Base-by-base conservation (phyloP, 2,329 filamentous ascomycete species). In the Truncatella angustata region DNA sequence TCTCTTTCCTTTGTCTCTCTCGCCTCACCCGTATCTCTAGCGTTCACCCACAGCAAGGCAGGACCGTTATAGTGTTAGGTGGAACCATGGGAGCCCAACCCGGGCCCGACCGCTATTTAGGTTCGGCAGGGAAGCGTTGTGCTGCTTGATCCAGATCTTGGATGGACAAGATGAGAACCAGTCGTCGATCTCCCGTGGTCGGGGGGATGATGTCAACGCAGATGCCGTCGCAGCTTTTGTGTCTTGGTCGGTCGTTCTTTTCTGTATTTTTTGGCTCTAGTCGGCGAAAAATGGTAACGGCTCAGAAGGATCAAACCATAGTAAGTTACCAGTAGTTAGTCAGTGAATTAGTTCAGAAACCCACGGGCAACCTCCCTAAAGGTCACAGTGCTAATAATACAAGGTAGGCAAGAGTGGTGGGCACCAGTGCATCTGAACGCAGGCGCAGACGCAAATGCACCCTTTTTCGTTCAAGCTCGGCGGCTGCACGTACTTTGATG, bases 11-110 rank as follows among this genome's bases (percentile, higher is more conserved):
- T n/a, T n/a, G n/a, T n/a, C n/a, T n/a, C n/a, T n/a, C n/a, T n/a
- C n/a, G n/a, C n/a, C n/a, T n/a, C n/a, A n/a, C n/a, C n/a, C n/a
- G n/a, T n/a, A n/a, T 21, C 40, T 30, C 21, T 24, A 44, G 40
- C 28, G n/a, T n/a, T 21, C 40, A 44, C 30, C 43, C 37, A 24
- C 21, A 16, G 16, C 28, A 18, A 23, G 28, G 32, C n/a, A 16
- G 12, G 46, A 16, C 23, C 14, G 46, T 24, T 37, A 14, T 45
- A 28, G 20, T 36, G n/a, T 16, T 12, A 24, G 39, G 37, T 18
- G 30, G 37, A 43, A 54, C 52, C 52, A 57, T 60, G 58, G 51
- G 56, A 65, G 60, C 65, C 65, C 65, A 64, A 66, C 60, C 32
- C 40, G 62, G 64, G 60, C 63, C 58, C 59, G 63, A 63, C 60